A percentile compares a stretch with the other conserved stretches of the same genome.
These are phyloP conservation scores for Aspergillus neotritici DNA, from an alignment of 2,329 filamentous ascomycete species.

Conservation along the genomic window DNA sequence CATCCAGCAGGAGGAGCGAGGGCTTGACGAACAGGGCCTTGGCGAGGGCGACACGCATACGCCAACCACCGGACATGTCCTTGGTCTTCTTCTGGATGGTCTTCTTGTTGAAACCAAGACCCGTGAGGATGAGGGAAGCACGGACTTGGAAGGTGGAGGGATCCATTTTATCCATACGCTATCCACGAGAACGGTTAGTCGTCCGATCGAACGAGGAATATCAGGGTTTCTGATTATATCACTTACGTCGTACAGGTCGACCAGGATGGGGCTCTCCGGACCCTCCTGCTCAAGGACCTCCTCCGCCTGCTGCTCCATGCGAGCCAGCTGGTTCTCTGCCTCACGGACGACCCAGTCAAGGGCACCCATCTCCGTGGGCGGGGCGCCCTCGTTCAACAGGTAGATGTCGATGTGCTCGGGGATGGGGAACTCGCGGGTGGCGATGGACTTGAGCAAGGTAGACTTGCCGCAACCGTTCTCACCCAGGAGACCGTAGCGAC, in stretches of 20 bases:
- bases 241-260: constrained; percentile 92
- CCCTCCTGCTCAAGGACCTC: constrained; percentile 86
- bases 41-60: constrained; percentile 96
- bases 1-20: constrained; percentile 88
- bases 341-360: constrained; percentile 96
- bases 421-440: constrained; percentile 88
- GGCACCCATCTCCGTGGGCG: constrained; percentile 79
- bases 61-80: constrained; percentile 99
- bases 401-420: constrained; percentile 98
- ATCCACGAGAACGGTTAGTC: constrained; percentile 18
- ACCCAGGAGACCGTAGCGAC: constrained; percentile 88
- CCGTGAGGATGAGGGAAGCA: constrained; percentile 91
- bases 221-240: background rate
- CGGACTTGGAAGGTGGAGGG: constrained; percentile 94
- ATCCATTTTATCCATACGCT: constrained; percentile 99
- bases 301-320: constrained; percentile 83
- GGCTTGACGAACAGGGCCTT: constrained; percentile 99
- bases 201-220: background rate
- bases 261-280: constrained; percentile 80
- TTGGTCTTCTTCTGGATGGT: constrained; percentile 99
- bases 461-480: constrained; percentile 99
- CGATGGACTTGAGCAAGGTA: constrained; percentile 93
- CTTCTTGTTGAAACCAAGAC: constrained; percentile 97
- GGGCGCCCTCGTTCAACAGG: constrained; percentile 93
- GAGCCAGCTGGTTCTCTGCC: constrained; percentile 86